phyloP scores from a whole-genome alignment of 352 stramenopile genomes.

The Phytophthora sp. region DNA sequence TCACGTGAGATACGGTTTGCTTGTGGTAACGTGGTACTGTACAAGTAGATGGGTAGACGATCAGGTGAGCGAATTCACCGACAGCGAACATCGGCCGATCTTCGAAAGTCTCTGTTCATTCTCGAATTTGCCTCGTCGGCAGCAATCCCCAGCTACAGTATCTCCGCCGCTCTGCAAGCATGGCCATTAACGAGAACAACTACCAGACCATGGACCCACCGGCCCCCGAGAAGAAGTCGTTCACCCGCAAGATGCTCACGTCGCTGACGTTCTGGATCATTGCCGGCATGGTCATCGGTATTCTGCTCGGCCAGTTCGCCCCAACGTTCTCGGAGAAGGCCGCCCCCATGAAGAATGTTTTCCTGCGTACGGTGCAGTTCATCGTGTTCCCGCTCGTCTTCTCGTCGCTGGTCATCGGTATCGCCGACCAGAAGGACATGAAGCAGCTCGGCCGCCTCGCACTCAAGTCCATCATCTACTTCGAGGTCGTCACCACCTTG shows the following conservation, averaged over 20 bases:
- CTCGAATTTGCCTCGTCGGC: slow-evolving; percentile 6
- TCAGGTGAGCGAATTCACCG: background rate
- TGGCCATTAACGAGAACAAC: slow-evolving; percentile 19
- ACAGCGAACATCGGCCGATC: too few relatives aligned
- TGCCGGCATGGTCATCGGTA: slow-evolving; percentile 46
- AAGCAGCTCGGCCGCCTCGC: slow-evolving; percentile 62
- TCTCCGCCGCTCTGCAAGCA: slow-evolving; percentile 1
- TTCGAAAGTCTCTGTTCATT: slow-evolving; percentile 6
- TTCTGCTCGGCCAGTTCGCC: slow-evolving; percentile 54
- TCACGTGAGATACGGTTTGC: slow-evolving; percentile 11
- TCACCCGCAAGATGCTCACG: slow-evolving; percentile 43
- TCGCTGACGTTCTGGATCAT: slow-evolving; percentile 73
- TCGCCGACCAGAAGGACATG: slow-evolving; percentile 62
- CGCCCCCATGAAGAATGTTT: slow-evolving; percentile 60
- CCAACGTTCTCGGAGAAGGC: slow-evolving; percentile 56
- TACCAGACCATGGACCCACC: slow-evolving; percentile 40
- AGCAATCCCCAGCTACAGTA: background rate
- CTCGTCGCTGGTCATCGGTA: slow-evolving; percentile 61
- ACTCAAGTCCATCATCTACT: slow-evolving; percentile 73
- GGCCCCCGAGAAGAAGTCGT: slow-evolving; percentile 37
- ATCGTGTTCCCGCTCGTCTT: slow-evolving; percentile 75
- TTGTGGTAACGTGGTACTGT: background rate
- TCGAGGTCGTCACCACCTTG: slow-evolving; percentile 59
- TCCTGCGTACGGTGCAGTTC: slow-evolving; percentile 60
- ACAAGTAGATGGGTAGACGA: slow-evolving; percentile 15